Percentiles rank a stretch among this genome's conserved stretches.
Conservation (phyloP, 1,284 basidiomycete genomes). For the Trichosporon faecale region DNA sequence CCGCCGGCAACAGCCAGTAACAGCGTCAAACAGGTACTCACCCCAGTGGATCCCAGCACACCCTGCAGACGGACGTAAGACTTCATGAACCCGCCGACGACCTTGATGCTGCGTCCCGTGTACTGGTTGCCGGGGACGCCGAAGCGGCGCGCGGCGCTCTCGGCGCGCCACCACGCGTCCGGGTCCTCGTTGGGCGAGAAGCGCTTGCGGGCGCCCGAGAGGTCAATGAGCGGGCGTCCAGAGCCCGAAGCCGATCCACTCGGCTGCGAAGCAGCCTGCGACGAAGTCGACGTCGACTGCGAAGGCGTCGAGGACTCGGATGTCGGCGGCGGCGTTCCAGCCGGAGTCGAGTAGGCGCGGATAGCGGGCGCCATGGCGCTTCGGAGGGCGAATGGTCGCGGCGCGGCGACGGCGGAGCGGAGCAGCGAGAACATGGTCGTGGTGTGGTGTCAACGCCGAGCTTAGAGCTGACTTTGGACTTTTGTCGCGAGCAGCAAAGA, state of each 20-base stretch:
- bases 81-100: conserved; percentile 13
- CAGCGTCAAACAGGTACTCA: background rate
- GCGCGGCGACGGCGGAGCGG: background rate
- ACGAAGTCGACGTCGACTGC: background rate
- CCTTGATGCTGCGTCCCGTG: conserved; percentile 24
- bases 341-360: background rate
- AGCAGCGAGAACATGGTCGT: background rate
- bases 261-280: background rate
- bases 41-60: conserved; percentile 4
- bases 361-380: background rate
- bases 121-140: conserved; percentile 29
- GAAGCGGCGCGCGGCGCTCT: conserved; percentile 6
- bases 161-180: conserved; percentile 25
- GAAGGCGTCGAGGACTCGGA: background rate
- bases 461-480: background rate
- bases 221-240: background rate
- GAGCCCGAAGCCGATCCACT: background rate
- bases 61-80: conserved; percentile 26
- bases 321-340: background rate
- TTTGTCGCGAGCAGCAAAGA: background rate
- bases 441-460: background rate
- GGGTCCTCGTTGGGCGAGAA: conserved; percentile 15
- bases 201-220: background rate
- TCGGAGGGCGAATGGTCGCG: background rate
- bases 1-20: background rate